Evolutionary conservation across 2,329 filamentous ascomycete genomes (phyloP).

Genomic region (Teratosphaeria nubilosa): DNA sequence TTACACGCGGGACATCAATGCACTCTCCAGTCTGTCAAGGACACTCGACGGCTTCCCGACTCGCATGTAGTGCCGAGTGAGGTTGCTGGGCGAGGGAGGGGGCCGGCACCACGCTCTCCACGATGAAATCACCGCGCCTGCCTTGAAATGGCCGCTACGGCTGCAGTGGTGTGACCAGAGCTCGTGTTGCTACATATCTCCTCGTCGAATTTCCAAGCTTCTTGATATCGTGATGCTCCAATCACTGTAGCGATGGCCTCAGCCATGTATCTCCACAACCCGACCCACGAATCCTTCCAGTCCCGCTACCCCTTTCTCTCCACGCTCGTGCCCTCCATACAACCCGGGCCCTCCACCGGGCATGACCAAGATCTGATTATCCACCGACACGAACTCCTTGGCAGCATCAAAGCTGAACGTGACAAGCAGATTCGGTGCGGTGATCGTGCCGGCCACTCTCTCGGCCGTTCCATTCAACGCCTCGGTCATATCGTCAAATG

Average conservation of each 20-base stretch:
- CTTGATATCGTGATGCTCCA: background rate
- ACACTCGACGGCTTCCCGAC: constrained; percentile 5
- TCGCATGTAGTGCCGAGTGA: background rate
- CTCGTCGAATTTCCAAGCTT: background rate
- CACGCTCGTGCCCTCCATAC: constrained; percentile 44
- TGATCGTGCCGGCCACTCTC: constrained; percentile 15
- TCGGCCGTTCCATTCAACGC: constrained; percentile 2
- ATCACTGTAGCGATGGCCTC: background rate
- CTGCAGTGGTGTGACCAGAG: background rate
- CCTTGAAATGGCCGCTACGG: background rate
- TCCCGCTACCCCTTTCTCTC: constrained; percentile 42
- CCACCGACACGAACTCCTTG: constrained; percentile 64
- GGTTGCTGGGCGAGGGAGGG: background rate
- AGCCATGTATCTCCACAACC: constrained; percentile 32
- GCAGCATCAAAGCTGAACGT: constrained; percentile 58
- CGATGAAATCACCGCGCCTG: background rate
- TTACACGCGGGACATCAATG: constrained; percentile 40
- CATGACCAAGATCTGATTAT: constrained; percentile 59
- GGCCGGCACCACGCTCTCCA: background rate
- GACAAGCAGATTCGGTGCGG: constrained; percentile 37
- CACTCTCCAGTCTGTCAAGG: constrained; percentile 7
- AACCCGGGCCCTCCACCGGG: constrained; percentile 57
- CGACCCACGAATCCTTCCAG: constrained; percentile 64
- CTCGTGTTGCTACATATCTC: background rate
- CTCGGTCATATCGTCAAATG: constrained; percentile 12